Percentiles rank a stretch among this genome's conserved stretches.
Evolutionary conservation across 2,329 filamentous ascomycete species (phyloP).

Genomic region (Cladosporium sp.): DNA sequence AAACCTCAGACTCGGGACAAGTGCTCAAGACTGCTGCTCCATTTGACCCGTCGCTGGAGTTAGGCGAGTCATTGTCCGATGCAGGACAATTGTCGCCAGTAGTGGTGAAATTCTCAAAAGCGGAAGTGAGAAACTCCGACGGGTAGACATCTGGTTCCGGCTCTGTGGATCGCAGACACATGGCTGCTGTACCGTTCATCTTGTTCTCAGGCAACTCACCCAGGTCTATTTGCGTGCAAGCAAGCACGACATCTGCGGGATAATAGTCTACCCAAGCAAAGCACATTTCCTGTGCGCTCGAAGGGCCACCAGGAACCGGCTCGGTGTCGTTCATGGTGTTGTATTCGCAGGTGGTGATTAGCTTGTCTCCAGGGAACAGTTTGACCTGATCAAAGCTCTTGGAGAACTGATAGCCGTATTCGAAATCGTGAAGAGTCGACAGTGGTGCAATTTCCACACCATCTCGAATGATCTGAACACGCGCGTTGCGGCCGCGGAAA

Average conservation of each 20-base stretch:
- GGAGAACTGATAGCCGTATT: slow-evolving; percentile 20
- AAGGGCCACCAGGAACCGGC: slow-evolving; percentile 17
- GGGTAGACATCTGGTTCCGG: slow-evolving; percentile 7
- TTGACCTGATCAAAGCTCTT: slow-evolving; percentile 16
- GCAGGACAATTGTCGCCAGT: slow-evolving; percentile 14
- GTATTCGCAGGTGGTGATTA: slow-evolving; percentile 21
- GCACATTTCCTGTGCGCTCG: slow-evolving; percentile 19
- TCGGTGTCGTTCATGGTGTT: slow-evolving; percentile 17
- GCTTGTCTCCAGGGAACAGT: slow-evolving; percentile 18
- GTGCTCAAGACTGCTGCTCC: slow-evolving; percentile 8
- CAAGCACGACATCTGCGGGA: slow-evolving; percentile 16
- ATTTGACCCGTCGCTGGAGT: too few species aligned
- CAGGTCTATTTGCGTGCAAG: slow-evolving; percentile 17
- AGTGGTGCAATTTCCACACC: slow-evolving; percentile 17
- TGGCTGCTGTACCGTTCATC: slow-evolving; percentile 14
- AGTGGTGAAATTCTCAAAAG: slow-evolving; percentile 9
- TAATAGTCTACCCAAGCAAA: slow-evolving; percentile 22
- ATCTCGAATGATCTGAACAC: slow-evolving; percentile 18
- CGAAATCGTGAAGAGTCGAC: slow-evolving; percentile 17
- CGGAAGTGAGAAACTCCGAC: slow-evolving; percentile 9
- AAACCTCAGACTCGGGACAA: slow-evolving; percentile 28
- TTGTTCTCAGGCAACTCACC: slow-evolving; percentile 1
- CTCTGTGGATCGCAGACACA: slow-evolving; percentile 14
- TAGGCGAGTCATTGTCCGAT: not conserved
- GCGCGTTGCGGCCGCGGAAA: slow-evolving; percentile 16